Conservation (phyloP, 2,329 filamentous ascomycete genomes). For the Ophiocordyceps robertsii region DNA sequence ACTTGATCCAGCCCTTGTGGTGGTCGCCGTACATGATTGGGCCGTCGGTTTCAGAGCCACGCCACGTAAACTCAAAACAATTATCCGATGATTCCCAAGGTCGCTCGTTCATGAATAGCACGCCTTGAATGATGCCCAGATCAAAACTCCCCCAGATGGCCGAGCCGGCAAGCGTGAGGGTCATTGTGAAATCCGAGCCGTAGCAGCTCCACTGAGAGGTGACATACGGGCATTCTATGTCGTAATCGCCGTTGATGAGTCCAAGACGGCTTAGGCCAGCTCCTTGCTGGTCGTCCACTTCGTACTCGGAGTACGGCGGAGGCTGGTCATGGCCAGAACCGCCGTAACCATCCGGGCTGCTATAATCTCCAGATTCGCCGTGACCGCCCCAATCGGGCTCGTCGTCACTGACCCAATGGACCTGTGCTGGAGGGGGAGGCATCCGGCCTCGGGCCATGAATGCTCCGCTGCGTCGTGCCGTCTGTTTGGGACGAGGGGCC, state of each 20-base stretch:
- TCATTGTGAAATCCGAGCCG: slow-evolving; percentile 15
- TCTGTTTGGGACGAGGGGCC: too few species aligned
- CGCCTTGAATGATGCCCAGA: slow-evolving; percentile 24
- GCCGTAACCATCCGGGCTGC: neutral
- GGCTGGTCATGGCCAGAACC: neutral
- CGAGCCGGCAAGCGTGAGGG: slow-evolving; percentile 23
- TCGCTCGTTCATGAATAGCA: slow-evolving; percentile 25
- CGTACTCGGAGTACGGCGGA: slow-evolving; percentile 6
- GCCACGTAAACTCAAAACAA: slow-evolving; percentile 19
- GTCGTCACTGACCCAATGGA: too few species aligned
- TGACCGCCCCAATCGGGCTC: neutral
- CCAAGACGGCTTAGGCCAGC: slow-evolving; percentile 14
- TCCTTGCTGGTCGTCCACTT: neutral
- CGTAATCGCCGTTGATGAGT: slow-evolving; percentile 31
- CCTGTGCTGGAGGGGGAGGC: too few species aligned
- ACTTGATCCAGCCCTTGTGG: slow-evolving; percentile 18
- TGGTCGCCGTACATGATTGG: slow-evolving; percentile 12
- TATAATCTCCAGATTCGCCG: neutral
- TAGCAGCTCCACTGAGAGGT: slow-evolving; percentile 11
- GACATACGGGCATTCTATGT: slow-evolving; percentile 16
- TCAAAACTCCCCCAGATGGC: slow-evolving; percentile 33
- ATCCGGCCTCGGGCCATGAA: too few species aligned
- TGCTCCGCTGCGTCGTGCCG: too few species aligned
- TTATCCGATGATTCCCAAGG: slow-evolving; percentile 17
- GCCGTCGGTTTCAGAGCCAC: slow-evolving; percentile 18